Evolutionary conservation across 495 filamentous ascomycete species (phyloP), one percentile per base, ranked within the genome.

Genomic region (Penicillium ucsense): DNA sequence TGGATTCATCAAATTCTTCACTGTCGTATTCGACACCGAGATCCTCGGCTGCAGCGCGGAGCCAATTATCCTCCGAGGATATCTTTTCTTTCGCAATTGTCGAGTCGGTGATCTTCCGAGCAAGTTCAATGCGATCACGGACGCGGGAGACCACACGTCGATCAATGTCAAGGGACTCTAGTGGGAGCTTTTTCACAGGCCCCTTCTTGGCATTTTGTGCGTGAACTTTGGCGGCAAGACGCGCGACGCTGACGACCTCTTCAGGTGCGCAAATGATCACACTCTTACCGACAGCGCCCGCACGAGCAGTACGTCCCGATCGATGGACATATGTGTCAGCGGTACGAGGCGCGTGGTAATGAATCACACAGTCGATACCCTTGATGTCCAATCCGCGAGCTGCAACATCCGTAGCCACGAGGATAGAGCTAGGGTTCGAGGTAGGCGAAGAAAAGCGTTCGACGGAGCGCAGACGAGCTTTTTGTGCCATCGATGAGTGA

Each of bases 341-440:
- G 9, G 88, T 71, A 43, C 89, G 85, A 5, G 92, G 92, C 7
- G 95, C 82, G 66, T 97, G 94, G 67, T 98, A 98, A 62, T 98
- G 92, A 27, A 98, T 64, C 30, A 98, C 80, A 28, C 90, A 74
- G 44, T 95, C 81, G 38, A 97, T 87, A 31, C 78, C 79, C 41
- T 85, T 84, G 61, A 98, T 95, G 67, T 98, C 92, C 43, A 98
- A 81, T 59, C 92, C 92, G 50, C 92, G 82, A n/a, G 94, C 91
- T 1, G 92, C 94, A 38, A 97, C 90, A 60, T 98, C 92, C 3
- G 92, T 97, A 2, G 94, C 91, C 8, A 98, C 77, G 3, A 98
- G 79, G 44, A 96, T 86, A 3, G 84, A 80, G 44, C 78, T 71
- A 8, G 69, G 60, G 27, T 79, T 66, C 10, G 79, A 67, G 8